Evolutionary conservation across 2,329 filamentous ascomycete genomes (phyloP).

Genomic region (Diplocarpon mali): DNA sequence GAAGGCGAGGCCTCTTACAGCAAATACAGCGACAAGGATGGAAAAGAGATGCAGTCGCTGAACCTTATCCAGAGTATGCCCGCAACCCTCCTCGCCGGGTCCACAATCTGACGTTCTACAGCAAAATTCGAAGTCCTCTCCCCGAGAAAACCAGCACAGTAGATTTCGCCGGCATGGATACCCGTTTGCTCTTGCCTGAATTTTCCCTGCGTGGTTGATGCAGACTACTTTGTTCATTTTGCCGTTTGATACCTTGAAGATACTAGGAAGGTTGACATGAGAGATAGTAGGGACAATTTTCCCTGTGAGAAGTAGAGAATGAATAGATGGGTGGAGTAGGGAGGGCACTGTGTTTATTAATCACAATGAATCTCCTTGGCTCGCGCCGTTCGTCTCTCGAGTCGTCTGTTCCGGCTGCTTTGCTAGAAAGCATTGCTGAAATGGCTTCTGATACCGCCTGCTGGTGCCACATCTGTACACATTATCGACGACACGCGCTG

Average conservation of each 20-base stretch:
- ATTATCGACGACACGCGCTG: no score
- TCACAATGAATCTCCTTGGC: no score
- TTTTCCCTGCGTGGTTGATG: background rate
- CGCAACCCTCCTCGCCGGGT: background rate
- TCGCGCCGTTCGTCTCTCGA: no score
- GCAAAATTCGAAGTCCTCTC: conserved; percentile 38
- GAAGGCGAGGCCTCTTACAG: conserved; percentile 71
- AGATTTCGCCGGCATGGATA: background rate
- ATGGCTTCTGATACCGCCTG: no score
- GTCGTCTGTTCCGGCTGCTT: no score
- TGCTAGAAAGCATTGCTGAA: no score
- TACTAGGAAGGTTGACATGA: background rate
- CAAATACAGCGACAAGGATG: conserved; percentile 57
- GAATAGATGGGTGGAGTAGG: no score
- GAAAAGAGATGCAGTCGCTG: conserved; percentile 51
- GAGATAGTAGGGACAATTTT: no score
- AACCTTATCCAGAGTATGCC: conserved; percentile 72
- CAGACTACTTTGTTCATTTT: background rate
- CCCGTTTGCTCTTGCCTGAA: background rate
- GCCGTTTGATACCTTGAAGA: background rate
- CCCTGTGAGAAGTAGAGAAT: no score
- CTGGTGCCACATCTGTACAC: no score
- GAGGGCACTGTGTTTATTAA: no score
- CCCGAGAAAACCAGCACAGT: conserved; percentile 13
- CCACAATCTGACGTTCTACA: conserved; percentile 20